Percentiles rank a stretch among this genome's conserved stretches.
Evolutionary conservation across 306 rosid genomes (phyloP).

Genomic region (Castanea crenata): DNA sequence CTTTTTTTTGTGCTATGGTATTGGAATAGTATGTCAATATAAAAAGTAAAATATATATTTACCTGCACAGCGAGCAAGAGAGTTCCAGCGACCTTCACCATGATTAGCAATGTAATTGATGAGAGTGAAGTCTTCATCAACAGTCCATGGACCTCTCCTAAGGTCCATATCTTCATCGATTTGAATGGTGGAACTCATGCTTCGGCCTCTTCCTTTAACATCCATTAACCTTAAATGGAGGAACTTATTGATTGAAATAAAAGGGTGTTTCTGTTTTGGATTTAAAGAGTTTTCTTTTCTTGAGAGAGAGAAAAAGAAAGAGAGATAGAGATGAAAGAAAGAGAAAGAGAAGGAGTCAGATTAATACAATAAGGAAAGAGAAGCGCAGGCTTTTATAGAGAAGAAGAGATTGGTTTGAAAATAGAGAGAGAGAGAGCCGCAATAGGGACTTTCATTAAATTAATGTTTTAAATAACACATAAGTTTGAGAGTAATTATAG

Average conservation of each 20-base stretch:
- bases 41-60: neutral
- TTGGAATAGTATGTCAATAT: neutral
- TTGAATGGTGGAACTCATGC: conserved; percentile 2
- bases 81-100: conserved; percentile 99
- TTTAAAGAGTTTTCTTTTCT: neutral
- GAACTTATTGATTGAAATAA: conserved; percentile 23
- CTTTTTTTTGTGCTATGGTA: neutral
- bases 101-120: conserved; percentile 84
- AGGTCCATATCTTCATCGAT: conserved; percentile 53
- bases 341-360: conserved; percentile 27
- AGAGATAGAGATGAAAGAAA: neutral
- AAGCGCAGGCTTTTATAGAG: conserved; percentile 62
- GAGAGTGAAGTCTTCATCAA: conserved; percentile 81
- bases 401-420: conserved; percentile 24
- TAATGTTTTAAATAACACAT: conserved; percentile 22
- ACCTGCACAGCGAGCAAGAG: conserved; percentile 83
- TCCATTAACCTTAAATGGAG: conserved; percentile 44
- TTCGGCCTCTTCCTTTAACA: conserved; percentile 31
- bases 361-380: conserved; percentile 36
- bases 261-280: conserved; percentile 15
- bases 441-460: conserved; percentile 15
- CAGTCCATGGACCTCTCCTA: conserved; percentile 94
- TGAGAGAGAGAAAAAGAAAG: conserved; percentile 13
- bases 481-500: conserved; percentile 31
- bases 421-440: conserved; percentile 25